These are phyloP conservation scores for Cladosporium sp. DNA, from an alignment of 2,329 filamentous ascomycete species.

Conservation along the genomic window DNA sequence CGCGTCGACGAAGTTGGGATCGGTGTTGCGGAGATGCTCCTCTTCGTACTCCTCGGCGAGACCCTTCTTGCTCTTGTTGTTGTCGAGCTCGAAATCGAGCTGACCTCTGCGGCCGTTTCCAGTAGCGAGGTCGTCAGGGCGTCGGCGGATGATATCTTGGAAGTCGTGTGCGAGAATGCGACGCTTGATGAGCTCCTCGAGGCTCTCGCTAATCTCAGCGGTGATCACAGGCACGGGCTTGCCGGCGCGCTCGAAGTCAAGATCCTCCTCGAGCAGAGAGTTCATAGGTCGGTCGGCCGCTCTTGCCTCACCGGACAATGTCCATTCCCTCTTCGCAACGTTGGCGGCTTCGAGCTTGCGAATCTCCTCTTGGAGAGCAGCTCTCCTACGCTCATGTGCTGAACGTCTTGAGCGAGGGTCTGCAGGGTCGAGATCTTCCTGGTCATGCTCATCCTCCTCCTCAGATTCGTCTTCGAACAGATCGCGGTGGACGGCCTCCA, in stretches of 20 bases:
- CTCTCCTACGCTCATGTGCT: conserved; percentile 78
- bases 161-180: conserved; percentile 87
- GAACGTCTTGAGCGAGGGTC: conserved; percentile 71
- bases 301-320: conserved; percentile 77
- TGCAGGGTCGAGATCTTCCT: conserved; percentile 57
- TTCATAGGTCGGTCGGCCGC: conserved; percentile 79
- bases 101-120: conserved; percentile 63
- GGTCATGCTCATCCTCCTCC: conserved; percentile 53
- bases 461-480: conserved; percentile 74
- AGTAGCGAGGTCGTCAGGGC: conserved; percentile 65
- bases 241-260: conserved; percentile 91
- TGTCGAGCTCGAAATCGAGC: conserved; percentile 64
- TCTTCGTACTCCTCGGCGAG: conserved; percentile 92
- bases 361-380: conserved; percentile 83
- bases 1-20: conserved; percentile 75
- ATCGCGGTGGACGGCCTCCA: conserved; percentile 80
- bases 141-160: conserved; percentile 78
- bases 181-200: conserved; percentile 90
- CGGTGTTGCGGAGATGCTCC: conserved; percentile 71
- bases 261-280: conserved; percentile 86
- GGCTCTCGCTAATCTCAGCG: conserved; percentile 79
- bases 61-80: conserved; percentile 78
- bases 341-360: conserved; percentile 83
- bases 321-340: conserved; percentile 86
- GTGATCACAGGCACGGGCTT: conserved; percentile 95